Base-by-base conservation (phyloP, 192 early-diverging fungal species). In the Linnemannia zychae region DNA sequence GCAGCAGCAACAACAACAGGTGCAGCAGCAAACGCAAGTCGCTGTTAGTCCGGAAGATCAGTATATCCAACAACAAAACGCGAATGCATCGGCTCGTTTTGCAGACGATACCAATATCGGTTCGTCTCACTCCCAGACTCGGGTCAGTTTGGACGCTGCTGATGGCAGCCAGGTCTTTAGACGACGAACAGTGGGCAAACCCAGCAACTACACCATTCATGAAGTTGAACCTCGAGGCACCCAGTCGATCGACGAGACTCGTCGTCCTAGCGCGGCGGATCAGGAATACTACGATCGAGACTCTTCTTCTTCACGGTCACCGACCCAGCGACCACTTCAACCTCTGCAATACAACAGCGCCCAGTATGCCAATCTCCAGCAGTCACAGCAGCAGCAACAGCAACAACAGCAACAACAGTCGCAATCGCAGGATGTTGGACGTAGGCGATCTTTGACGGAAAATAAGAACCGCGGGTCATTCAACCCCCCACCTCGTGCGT, bases 201-300 rank as follows among this genome's bases (percentile, higher is more conserved):
- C 83, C n/a, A 52, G 53, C 20, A 67, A 31, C 12, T 53, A 84
- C 28, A 50, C 44, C 17, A 31, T 36, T 0, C 60, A 74, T 33
- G 65, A 67, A 20, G 57, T 70, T 2, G 77, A 79, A 24, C 60
- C 74, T 9, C 72, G 83, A 28, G 67, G 70, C 12, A 76, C 74
- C 17, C 78, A 85, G 2, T 85, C 83, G 1, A 76, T 79, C 34
- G 83, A 85, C 36, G 83, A 85, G 38, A 79, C 82, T 6, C 76
- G 82, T 20, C 76, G 77, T 17, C 67, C 82, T 17, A 72, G 36
- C 18, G 11, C 50, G 5, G 2, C 28, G 16, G 72, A 82, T 4
- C 52, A 65, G 22, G 75, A 73, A 17, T 67, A 53, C 52, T 72
- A 67, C 38, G 76, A 67, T 5, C 7, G 31, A 38, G 74, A 75